These are phyloP conservation scores for Wickerhamomyces kurtzmanii DNA, from an alignment of 805 yeast species.

Conservation along the genomic window DNA sequence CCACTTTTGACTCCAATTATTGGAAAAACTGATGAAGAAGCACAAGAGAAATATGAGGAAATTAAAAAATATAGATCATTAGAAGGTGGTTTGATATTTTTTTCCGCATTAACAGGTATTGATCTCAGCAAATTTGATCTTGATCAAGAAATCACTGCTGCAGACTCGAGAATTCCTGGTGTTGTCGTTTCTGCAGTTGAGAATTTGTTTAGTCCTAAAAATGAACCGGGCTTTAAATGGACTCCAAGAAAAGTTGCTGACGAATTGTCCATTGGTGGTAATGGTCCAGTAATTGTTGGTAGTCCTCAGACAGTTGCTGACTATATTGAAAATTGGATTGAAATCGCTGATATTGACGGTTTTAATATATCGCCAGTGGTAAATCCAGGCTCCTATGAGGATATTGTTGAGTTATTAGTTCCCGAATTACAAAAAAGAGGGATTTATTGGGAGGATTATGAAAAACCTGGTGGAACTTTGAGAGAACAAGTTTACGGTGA, in stretches of 20 bases:
- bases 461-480: constrained; percentile 7
- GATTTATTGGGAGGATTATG: constrained; percentile 27
- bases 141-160: constrained; percentile 6
- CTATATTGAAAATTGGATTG: constrained; percentile 29
- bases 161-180: constrained; percentile 10
- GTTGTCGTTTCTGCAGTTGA: constrained; percentile 23
- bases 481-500: constrained; percentile 6
- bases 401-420: constrained; percentile 25
- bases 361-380: constrained; percentile 30
- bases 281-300: constrained; percentile 22
- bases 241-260: constrained; percentile 20
- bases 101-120: constrained; percentile 36
- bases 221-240: constrained; percentile 8
- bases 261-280: constrained; percentile 20
- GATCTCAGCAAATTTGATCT: constrained; percentile 25
- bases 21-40: constrained; percentile 30
- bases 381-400: constrained; percentile 29
- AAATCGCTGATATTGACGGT: constrained; percentile 30
- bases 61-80: constrained; percentile 22
- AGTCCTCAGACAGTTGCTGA: constrained; percentile 29
- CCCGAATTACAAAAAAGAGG: constrained; percentile 28
- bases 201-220: constrained; percentile 13
- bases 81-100: constrained; percentile 33
- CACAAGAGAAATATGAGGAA: constrained; percentile 23
- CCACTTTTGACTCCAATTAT: constrained; percentile 25